phyloP scores from a whole-genome alignment of 257 asterid genomes.

The Fraxinus excelsior region DNA sequence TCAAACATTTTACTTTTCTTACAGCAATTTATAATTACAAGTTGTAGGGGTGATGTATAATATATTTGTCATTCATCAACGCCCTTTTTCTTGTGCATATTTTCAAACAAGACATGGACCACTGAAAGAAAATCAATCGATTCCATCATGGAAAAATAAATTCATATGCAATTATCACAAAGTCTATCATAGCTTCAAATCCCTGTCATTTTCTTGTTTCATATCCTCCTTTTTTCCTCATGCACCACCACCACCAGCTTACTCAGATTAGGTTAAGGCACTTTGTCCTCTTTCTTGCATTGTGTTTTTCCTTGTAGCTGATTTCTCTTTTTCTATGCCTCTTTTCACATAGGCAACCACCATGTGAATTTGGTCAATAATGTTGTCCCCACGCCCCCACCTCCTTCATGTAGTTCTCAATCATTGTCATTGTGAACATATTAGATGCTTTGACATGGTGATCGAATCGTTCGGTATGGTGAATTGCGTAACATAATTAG shows the following conservation, averaged over 20 bases:
- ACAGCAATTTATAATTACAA: not conserved
- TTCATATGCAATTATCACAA: not conserved
- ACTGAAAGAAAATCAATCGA: not conserved
- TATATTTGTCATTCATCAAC: not conserved
- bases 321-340: conserved; percentile 2
- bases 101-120: conserved; percentile 1
- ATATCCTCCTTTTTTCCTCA: conserved; percentile 14
- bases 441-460: conserved; percentile 12
- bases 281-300: conserved; percentile 14
- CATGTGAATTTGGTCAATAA: conserved; percentile 40
- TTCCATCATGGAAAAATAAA: not conserved
- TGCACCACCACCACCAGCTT: conserved; percentile 1
- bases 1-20: not conserved
- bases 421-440: conserved; percentile 16
- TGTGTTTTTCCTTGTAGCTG: not conserved
- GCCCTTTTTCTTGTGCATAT: not conserved
- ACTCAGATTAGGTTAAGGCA: conserved; percentile 15
- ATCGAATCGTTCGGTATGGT: not conserved
- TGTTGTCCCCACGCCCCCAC: conserved; percentile 10
- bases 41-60: not conserved
- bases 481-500: not conserved
- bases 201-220: not conserved
- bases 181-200: not conserved
- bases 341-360: conserved; percentile 32
- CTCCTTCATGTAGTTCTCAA: conserved; percentile 21